A percentile compares a stretch with the other conserved stretches of the same genome.
Conservation (phyloP, 2,329 filamentous ascomycete genomes). For the Thielaviopsis musarum region DNA sequence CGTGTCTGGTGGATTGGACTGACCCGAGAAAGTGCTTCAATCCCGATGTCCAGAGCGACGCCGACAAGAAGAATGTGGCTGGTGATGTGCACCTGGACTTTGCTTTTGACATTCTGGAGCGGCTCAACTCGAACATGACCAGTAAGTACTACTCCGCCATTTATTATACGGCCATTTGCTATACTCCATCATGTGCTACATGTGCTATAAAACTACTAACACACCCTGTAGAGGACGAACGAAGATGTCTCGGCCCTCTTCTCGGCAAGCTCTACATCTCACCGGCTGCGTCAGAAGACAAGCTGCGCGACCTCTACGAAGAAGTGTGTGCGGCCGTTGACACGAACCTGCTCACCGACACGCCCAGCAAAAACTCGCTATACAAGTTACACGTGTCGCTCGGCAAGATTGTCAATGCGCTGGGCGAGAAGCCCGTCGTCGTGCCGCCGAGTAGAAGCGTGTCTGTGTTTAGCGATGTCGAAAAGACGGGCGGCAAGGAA, state of each 20-base stretch:
- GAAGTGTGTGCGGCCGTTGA: constrained; percentile 47
- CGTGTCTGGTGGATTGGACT: constrained; percentile 85
- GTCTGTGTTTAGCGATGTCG: constrained; percentile 17
- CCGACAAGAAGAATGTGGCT: constrained; percentile 46
- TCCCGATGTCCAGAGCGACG: constrained; percentile 31
- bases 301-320: constrained; percentile 39
- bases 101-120: constrained; percentile 60
- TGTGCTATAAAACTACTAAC: constrained; percentile 18
- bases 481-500: constrained; percentile 2
- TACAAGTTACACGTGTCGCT: constrained; percentile 52
- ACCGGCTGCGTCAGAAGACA: constrained; percentile 42
- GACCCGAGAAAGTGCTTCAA: constrained; percentile 66
- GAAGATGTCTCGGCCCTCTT: constrained; percentile 61
- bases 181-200: neutral
- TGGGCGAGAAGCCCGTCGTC: constrained; percentile 27
- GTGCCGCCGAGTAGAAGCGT: constrained; percentile 28
- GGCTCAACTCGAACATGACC: constrained; percentile 46
- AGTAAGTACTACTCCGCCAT: constrained; percentile 36
- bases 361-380: constrained; percentile 44
- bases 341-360: constrained; percentile 40
- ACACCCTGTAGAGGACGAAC: constrained; percentile 53
- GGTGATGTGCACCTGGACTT: constrained; percentile 69
- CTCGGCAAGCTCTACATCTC: constrained; percentile 71
- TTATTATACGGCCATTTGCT: neutral
- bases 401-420: constrained; percentile 48